phyloP scores from a whole-genome alignment of 2,329 filamentous ascomycete species.

The Polychaeton citri region DNA sequence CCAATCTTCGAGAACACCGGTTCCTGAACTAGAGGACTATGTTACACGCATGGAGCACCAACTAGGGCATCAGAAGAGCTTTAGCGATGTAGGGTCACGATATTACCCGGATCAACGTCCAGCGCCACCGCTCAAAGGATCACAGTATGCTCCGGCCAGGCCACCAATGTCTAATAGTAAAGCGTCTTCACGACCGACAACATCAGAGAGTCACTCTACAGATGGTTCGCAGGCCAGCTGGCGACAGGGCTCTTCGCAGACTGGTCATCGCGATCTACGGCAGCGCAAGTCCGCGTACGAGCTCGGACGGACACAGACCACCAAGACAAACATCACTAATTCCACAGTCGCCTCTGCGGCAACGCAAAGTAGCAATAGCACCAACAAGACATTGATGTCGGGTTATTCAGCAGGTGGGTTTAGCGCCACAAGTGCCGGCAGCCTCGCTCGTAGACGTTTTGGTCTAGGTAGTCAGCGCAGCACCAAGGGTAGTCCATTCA shows the following conservation, averaged over 20 bases:
- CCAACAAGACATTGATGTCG: conserved; percentile 82
- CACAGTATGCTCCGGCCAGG: conserved; percentile 12
- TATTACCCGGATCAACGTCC: conserved; percentile 25
- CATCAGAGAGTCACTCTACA: conserved; percentile 16
- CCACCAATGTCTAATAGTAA: conserved; percentile 6
- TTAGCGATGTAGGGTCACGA: conserved; percentile 7
- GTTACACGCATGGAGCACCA: conserved; percentile 85
- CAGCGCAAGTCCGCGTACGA: conserved; percentile 68
- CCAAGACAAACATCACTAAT: conserved; percentile 60
- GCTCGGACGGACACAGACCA: conserved; percentile 67
- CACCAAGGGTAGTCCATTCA: conserved; percentile 9
- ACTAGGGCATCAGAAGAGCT: conserved; percentile 38
- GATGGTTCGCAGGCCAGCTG: conserved; percentile 9
- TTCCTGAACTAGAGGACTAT: conserved; percentile 66
- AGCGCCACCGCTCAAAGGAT: conserved; percentile 17
- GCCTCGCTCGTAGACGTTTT: conserved; percentile 64
- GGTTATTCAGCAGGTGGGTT: conserved; percentile 80
- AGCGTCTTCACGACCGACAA: conserved; percentile 4
- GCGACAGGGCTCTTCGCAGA: conserved; percentile 27
- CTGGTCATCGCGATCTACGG: conserved; percentile 27
- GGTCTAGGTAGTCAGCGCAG: conserved; percentile 28
- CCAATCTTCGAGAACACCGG: conserved; percentile 20
- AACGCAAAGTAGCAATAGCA: conserved; percentile 61
- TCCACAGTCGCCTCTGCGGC: conserved; percentile 41
- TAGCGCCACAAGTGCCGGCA: conserved; percentile 90